Percentiles rank a stretch among this genome's conserved stretches.
These are phyloP conservation scores for Populus davidiana DNA, from an alignment of 345 rosid species.

Conservation along the genomic window DNA sequence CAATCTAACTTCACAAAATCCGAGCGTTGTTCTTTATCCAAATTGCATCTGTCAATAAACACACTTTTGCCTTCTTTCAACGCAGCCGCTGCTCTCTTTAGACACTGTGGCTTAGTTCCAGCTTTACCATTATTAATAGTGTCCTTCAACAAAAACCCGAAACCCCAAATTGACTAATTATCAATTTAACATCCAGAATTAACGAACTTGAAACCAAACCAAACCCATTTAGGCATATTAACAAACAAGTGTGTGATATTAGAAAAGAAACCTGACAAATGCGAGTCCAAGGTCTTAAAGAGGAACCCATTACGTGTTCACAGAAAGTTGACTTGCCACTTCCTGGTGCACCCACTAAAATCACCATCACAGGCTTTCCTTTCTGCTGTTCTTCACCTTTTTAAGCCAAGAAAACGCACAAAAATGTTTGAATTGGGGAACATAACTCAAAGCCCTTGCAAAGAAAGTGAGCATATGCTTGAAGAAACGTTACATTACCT, in stretches of 20 bases:
- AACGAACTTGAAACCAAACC: too few species aligned
- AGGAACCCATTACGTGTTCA: constrained; percentile 54
- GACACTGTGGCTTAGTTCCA: constrained; percentile 77
- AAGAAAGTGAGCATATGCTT: too few species aligned
- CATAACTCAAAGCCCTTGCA: background rate
- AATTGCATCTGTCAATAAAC: too few species aligned
- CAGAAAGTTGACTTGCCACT: too few species aligned
- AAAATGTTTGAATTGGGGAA: background rate
- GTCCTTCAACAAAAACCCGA: constrained; percentile 44
- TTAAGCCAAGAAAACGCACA: background rate
- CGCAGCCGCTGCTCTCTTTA: too few species aligned
- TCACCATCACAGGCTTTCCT: constrained; percentile 38
- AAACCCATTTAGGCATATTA: too few species aligned
- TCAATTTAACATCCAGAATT: too few species aligned
- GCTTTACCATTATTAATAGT: constrained; percentile 75
- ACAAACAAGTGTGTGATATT: too few species aligned
- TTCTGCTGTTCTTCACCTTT: constrained; percentile 38
- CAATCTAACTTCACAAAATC: too few species aligned
- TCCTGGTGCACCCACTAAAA: too few species aligned
- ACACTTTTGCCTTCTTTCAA: too few species aligned
- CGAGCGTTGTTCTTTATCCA: too few species aligned
- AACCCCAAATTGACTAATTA: background rate
- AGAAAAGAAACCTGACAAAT: constrained; percentile 67
- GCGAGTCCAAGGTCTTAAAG: constrained; percentile 76
- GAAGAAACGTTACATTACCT: background rate